Evolutionary conservation across 2,329 filamentous ascomycete species (phyloP), one percentile per base, ranked within the genome.

Genomic region (Blastomyces emzantsi): DNA sequence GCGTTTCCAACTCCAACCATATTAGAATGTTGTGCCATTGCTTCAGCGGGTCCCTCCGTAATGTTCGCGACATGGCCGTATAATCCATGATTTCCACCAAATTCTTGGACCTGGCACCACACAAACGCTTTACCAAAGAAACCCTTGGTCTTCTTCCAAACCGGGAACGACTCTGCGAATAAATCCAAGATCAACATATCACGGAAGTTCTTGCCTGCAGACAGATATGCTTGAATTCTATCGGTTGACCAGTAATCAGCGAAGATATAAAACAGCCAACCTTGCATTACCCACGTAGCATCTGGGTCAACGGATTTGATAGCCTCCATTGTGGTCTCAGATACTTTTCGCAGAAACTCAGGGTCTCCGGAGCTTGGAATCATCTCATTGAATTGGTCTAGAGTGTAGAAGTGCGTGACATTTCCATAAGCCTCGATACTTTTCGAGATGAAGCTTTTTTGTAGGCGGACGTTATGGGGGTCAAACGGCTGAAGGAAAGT

Each of bases 341-440:
- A 47, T n/a, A 47, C 45, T n/a, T 47, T 47, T 22, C 45, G 45
- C 45, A 47, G n/a, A 47, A 47, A 47, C 6, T 47, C 19, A 4
- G 45, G 45, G 60, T 81, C 78, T 6, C 79, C 78, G 1, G 79
- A 81, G 57, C 71, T 76, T 0, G 81, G 80, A 33, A 76, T 69
- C 64, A 82, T 81, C 69, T 83, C 81, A 63, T 83, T 83, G 70
- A 80, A 83, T 66, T 83, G 81, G 65, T 83, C 81, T 8, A 83
- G 73, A 0, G 81, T 81, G 66, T 81, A 83, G 63, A 82, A 75
- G 55, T 75, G 72, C 5, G 76, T 79, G 49, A 82, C 74, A 64
- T 82, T 79, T 1, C 81, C 81, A 67, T 80, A 82, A 8, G 75
- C 75, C 5, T 72, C 72, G 8, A 73, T 73, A 67, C 83, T 81